These are phyloP conservation scores for Pichia sp. DNA, from an alignment of 1,139 yeast genomes.

Conservation along the genomic window DNA sequence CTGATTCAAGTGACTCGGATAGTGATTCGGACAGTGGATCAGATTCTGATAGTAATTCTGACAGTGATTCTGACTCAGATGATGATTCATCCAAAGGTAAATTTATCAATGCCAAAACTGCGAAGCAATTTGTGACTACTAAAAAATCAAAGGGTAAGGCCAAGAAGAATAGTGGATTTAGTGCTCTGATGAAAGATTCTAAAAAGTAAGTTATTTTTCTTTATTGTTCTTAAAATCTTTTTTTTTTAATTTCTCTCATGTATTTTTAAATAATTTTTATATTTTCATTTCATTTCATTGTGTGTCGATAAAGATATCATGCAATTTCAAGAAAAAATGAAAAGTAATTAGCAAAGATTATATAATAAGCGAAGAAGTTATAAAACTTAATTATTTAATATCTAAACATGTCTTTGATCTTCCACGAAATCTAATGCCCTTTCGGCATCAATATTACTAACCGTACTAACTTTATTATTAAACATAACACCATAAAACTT, in stretches of 20 bases:
- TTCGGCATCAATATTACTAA: slow-evolving; percentile 60
- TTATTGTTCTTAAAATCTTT: not conserved
- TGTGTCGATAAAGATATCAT: no score
- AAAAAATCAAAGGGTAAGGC: slow-evolving; percentile 32
- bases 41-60: slow-evolving; percentile 20
- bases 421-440: slow-evolving; percentile 81
- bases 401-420: slow-evolving; percentile 39
- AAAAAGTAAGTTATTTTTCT: slow-evolving; percentile 23
- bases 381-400: no score
- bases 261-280: not conserved
- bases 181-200: slow-evolving; percentile 48
- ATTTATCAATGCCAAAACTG: slow-evolving; percentile 38
- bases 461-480: slow-evolving; percentile 74
- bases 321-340: no score
- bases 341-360: not conserved
- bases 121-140: slow-evolving; percentile 33
- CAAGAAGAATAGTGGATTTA: slow-evolving; percentile 41
- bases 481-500: slow-evolving; percentile 84
- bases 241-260: not conserved
- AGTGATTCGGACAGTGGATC: slow-evolving; percentile 24
- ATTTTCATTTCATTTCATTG: not conserved
- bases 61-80: slow-evolving; percentile 19
- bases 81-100: slow-evolving; percentile 7
- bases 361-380: no score
- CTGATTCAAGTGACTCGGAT: slow-evolving; percentile 25